A percentile compares a stretch with the other conserved stretches of the same genome.
These are phyloP conservation scores for Durotheca rogersii DNA, from an alignment of 495 filamentous ascomycete genomes.

Conservation along the genomic window DNA sequence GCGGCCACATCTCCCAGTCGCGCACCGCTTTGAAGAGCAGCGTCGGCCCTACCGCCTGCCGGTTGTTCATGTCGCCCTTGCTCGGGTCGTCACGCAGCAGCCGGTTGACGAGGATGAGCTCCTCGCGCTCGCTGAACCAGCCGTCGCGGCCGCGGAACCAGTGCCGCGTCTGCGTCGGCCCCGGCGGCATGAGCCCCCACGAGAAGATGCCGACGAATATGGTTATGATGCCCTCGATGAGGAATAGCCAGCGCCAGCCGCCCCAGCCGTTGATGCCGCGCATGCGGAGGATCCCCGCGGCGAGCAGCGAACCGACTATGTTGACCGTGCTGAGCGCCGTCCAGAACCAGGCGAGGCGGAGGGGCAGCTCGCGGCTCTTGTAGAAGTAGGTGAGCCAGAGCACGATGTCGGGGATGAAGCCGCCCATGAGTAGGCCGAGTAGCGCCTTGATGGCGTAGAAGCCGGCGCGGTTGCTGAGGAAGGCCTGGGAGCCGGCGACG, in stretches of 20 bases:
- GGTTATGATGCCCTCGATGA: conserved; percentile 58
- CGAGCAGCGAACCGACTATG: conserved; percentile 52
- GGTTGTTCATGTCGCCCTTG: conserved; percentile 66
- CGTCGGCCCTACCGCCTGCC: conserved; percentile 47
- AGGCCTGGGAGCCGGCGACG: conserved; percentile 43
- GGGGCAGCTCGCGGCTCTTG: conserved; percentile 51
- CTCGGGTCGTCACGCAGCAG: conserved; percentile 63
- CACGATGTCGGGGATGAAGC: conserved; percentile 53
- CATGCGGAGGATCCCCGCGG: conserved; percentile 53
- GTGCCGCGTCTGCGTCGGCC: conserved; percentile 52
- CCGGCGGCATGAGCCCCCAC: conserved; percentile 55
- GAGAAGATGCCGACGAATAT: conserved; percentile 53
- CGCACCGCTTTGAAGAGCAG: conserved; percentile 50
- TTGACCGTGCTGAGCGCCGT: conserved; percentile 45
- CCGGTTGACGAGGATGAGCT: conserved; percentile 60
- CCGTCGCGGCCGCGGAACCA: conserved; percentile 57
- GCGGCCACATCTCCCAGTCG: conserved; percentile 61
- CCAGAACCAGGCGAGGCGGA: conserved; percentile 55
- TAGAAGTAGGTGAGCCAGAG: conserved; percentile 58
- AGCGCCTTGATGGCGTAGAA: conserved; percentile 49
- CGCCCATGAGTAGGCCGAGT: conserved; percentile 50
- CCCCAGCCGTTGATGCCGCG: conserved; percentile 48
- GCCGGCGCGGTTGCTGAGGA: conserved; percentile 35
- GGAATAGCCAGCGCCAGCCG: conserved; percentile 57
- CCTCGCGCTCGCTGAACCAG: conserved; percentile 64